Percentiles rank a stretch among this genome's conserved stretches.
phyloP scores from a whole-genome alignment of 1,284 basidiomycete genomes.

The Pyrrhoderma lamaoense region DNA sequence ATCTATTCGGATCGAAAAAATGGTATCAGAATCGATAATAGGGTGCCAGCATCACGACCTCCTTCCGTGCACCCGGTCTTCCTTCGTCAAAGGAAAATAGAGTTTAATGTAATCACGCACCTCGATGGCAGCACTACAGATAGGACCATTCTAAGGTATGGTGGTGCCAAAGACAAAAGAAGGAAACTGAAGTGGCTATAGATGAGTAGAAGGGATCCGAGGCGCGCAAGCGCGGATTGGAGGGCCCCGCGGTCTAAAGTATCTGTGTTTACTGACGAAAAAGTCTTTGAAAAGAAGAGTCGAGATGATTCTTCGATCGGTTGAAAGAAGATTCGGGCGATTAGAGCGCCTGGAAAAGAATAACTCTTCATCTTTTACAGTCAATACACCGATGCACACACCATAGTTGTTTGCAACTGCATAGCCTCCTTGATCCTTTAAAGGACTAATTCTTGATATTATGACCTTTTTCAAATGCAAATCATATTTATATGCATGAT shows the following conservation, averaged over 20 bases:
- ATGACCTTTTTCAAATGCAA: constrained; percentile 41
- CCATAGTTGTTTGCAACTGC: constrained; percentile 94
- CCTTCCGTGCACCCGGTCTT: too few species aligned
- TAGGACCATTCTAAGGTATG: constrained; percentile 65
- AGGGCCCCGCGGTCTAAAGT: constrained; percentile 14
- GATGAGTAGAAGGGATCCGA: constrained; percentile 54
- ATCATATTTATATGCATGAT: neutral
- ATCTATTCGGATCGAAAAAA: constrained; percentile 28
- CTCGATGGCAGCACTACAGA: constrained; percentile 62
- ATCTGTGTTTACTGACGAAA: constrained; percentile 27
- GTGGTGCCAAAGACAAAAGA: constrained; percentile 64
- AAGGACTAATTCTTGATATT: constrained; percentile 72
- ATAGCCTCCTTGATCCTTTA: constrained; percentile 88
- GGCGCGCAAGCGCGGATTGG: constrained; percentile 22
- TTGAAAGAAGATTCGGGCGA: constrained; percentile 88
- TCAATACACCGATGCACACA: constrained; percentile 30
- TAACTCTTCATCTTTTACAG: neutral
- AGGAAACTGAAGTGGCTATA: constrained; percentile 67
- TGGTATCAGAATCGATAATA: neutral
- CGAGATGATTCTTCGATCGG: constrained; percentile 88
- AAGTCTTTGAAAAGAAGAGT: constrained; percentile 75
- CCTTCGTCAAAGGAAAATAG: neutral
- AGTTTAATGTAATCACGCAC: constrained; percentile 7
- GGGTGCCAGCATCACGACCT: too few species aligned
- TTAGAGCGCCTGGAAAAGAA: constrained; percentile 67